Base-by-base conservation (phyloP, 129 eudicot species). In the Scalesia atractyloides region DNA sequence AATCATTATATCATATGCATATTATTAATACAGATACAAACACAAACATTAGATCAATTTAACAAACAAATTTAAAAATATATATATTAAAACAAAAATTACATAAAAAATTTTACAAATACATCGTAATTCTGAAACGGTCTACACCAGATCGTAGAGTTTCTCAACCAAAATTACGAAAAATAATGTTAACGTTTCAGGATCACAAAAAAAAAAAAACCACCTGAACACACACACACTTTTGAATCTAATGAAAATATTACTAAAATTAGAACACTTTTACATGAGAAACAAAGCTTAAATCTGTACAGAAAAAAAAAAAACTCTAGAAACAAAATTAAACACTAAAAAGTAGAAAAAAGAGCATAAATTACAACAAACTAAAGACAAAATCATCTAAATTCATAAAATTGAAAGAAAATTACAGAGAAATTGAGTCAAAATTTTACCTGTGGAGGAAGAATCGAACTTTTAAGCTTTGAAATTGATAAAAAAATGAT, bases 121-220 rank as follows among this genome's bases (percentile, higher is more conserved):
- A 8, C 14, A 47, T 3, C 24, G 15, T 54, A 20, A 1, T 39
- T 24, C 41, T 12, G 41, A 41, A 1, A 0, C 53, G 66, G 37
- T 54, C 75, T 70, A 70, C 41, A 17, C 9, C 20, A 70, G 30
- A 53, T 34, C 51, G 64, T 52, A 70, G 51, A 34, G 52, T 48
- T 13, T 16, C 19, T 50, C 56, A 50, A n/a, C 19, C 18, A 50
- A n/a, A n/a, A 50, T 50, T 15, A 50, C 8, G 4, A 17, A 2
- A 12, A 48, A 12, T 48, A 4, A 48, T 48, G 52, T 48, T 11
- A 48, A 48, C 17, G 16, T 48, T 46, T 70, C 51, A 17, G 5
- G 58, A 53, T 24, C 52, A 26, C 34, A 30, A 17, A 4, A 47
- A 14, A 52, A 70, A 11, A 57, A 41, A 22, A 30, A 30, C 2